These are phyloP conservation scores for Cladophialophora immunda DNA, from an alignment of 2,329 filamentous ascomycete species.

Conservation along the genomic window DNA sequence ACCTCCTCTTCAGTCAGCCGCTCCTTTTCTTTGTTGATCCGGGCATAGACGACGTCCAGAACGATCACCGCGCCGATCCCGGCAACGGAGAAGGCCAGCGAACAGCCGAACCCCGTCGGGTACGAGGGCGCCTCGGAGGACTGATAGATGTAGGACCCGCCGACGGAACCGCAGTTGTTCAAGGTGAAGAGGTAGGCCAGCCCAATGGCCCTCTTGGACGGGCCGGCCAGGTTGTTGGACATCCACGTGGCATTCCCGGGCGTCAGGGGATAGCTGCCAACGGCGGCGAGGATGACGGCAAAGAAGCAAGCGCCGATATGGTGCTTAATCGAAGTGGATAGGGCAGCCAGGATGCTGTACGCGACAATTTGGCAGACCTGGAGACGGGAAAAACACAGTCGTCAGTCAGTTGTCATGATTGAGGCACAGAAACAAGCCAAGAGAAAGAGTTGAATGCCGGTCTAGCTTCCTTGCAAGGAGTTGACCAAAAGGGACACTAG, in stretches of 20 bases:
- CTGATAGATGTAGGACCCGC: constrained; percentile 51
- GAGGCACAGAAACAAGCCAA: too few species aligned
- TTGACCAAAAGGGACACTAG: neutral
- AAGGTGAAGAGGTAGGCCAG: constrained; percentile 48
- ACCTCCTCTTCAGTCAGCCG: neutral
- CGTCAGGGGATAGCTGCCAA: constrained; percentile 44
- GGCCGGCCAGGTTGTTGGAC: constrained; percentile 43
- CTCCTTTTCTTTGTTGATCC: neutral
- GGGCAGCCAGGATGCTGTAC: too few species aligned
- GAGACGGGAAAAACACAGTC: too few species aligned
- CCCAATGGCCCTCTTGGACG: constrained; percentile 42
- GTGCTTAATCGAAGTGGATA: too few species aligned
- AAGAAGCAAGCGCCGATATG: neutral
- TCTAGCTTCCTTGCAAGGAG: too few species aligned
- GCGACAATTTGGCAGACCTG: too few species aligned
- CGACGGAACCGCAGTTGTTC: constrained; percentile 44
- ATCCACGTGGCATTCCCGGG: constrained; percentile 41
- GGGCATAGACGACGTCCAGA: neutral
- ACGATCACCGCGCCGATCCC: neutral
- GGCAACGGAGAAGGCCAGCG: constrained; percentile 37
- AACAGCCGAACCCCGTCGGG: constrained; percentile 48
- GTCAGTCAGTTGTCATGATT: too few species aligned
- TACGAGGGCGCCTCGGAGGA: constrained; percentile 46
- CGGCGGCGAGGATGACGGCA: neutral
- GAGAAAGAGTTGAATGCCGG: too few species aligned